Evolutionary conservation across 148 eudicot genomes (phyloP).

Genomic region (Amaranthus palmeri): DNA sequence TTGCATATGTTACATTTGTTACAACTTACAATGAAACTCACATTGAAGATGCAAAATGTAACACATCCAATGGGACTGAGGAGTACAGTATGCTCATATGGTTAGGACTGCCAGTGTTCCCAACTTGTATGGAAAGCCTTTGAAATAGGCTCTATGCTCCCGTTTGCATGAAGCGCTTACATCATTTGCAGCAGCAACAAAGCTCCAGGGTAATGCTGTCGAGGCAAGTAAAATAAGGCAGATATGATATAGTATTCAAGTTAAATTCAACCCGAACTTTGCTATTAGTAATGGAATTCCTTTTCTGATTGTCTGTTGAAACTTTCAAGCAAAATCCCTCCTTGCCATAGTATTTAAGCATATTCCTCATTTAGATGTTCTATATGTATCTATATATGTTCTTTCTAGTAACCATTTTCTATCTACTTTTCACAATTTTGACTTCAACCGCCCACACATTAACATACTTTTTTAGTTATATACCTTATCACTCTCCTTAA

Average conservation of each 20-base stretch:
- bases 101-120: conserved; percentile 50
- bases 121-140: conserved; percentile 63
- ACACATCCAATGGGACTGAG: conserved; percentile 70
- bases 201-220: conserved; percentile 49
- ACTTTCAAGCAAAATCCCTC: no score
- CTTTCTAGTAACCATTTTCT: no score
- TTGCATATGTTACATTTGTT: no score
- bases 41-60: no score
- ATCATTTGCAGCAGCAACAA: conserved; percentile 32
- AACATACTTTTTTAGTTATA: no score
- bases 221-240: background rate
- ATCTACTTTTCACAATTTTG: no score
- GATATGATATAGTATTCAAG: background rate
- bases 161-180: conserved; percentile 30
- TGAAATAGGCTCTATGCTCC: conserved; percentile 47
- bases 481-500: no score
- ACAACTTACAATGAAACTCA: no score
- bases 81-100: conserved; percentile 49
- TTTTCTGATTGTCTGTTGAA: background rate
- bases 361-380: no score
- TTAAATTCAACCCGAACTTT: background rate
- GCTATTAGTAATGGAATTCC: background rate
- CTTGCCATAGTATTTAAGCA: no score
- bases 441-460: no score
- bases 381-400: no score